These are phyloP conservation scores for Kentomonas sorsogonicus DNA, from an alignment of 208 protist species.

Conservation along the genomic window DNA sequence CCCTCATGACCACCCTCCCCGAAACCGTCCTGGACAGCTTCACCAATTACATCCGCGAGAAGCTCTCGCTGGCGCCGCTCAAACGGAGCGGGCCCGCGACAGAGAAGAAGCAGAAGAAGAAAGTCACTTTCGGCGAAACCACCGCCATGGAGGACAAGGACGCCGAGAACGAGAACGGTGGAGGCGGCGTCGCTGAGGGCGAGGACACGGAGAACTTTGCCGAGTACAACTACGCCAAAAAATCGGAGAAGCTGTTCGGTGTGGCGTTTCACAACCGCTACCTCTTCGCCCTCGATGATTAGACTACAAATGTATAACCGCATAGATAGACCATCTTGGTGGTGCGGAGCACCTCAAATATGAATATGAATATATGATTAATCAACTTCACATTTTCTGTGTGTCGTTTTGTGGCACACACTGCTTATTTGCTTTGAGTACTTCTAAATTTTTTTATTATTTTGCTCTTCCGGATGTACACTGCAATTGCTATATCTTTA, in stretches of 20 bases:
- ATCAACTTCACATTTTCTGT: conserved; percentile 1
- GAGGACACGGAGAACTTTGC: conserved; percentile 15
- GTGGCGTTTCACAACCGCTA: conserved; percentile 87
- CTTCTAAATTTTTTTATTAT: conserved; percentile 6
- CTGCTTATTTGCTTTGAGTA: background rate
- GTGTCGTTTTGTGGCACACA: no score
- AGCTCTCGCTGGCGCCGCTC: conserved; percentile 57
- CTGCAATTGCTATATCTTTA: background rate
- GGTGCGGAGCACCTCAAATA: background rate
- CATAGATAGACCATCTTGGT: background rate
- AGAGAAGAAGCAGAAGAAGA: conserved; percentile 7
- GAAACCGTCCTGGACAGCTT: conserved; percentile 46
- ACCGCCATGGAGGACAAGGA: background rate
- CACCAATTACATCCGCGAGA: conserved; percentile 63
- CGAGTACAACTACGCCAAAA: conserved; percentile 82
- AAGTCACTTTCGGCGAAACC: background rate
- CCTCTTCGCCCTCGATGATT: conserved; percentile 77
- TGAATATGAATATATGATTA: background rate
- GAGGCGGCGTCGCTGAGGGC: background rate
- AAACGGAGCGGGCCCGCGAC: background rate
- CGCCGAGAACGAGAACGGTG: background rate
- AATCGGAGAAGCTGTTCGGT: conserved; percentile 75
- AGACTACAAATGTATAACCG: background rate
- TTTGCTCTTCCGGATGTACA: background rate
- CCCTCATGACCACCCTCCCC: conserved; percentile 80